Evolutionary conservation across 768 basidiomycete species (phyloP).

Genomic region (Xerocomellus amylosporus): DNA sequence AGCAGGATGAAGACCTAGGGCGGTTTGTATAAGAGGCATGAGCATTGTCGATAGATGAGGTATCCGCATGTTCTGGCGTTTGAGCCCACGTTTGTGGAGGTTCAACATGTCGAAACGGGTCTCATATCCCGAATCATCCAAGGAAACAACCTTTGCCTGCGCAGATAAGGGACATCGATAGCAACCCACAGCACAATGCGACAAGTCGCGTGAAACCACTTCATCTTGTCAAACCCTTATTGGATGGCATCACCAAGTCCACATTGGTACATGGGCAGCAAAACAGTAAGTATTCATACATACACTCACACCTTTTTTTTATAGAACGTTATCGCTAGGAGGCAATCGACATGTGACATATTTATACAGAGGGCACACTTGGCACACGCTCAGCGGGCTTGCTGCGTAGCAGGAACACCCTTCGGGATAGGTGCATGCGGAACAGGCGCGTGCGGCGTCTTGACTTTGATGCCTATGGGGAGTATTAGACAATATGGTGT

Average conservation of each 20-base stretch:
- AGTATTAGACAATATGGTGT: conserved; percentile 4
- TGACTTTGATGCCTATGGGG: conserved; percentile 55
- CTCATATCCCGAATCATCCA: conserved; percentile 92
- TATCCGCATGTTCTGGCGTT: conserved; percentile 97
- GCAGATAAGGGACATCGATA: conserved; percentile 83
- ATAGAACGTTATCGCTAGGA: too few species aligned
- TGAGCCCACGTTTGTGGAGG: conserved; percentile 94
- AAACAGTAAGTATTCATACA: too few species aligned
- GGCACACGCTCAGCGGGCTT: conserved; percentile 7
- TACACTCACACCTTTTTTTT: too few species aligned
- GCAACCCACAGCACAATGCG: conserved; percentile 25
- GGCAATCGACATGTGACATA: too few species aligned
- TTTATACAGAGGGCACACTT: too few species aligned
- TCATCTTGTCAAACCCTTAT: too few species aligned
- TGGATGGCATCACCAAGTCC: too few species aligned
- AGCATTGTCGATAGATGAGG: conserved; percentile 45
- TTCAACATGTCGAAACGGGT: conserved; percentile 92
- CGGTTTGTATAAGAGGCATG: too few species aligned
- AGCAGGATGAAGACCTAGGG: neutral
- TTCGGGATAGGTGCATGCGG: conserved; percentile 62
- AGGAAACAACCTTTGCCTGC: conserved; percentile 74
- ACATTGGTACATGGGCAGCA: too few species aligned
- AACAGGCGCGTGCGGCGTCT: conserved; percentile 61
- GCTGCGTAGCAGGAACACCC: conserved; percentile 50
- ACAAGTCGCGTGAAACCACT: too few species aligned